Base-by-base conservation (phyloP, 2,329 filamentous ascomycete genomes). In the Ramularia endophylla region DNA sequence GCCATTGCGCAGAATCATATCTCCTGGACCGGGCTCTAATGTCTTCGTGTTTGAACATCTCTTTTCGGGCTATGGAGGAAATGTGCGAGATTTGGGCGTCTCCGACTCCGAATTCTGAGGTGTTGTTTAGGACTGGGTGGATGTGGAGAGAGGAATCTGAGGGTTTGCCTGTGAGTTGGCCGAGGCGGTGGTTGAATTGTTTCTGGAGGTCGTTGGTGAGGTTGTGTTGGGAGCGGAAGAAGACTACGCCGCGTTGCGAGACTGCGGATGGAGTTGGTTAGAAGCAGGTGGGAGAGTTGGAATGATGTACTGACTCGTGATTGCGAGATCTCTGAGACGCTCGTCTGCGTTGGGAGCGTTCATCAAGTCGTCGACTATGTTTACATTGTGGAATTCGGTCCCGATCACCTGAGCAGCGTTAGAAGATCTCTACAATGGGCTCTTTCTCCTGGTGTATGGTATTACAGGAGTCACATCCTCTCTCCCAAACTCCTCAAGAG, bases 211-310 rank as follows among this genome's bases (percentile, higher is more conserved):
- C 76, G 55, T 82, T 73, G 48, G 71, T 74, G 27, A 84, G 62
- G 56, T 74, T 68, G 53, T 78, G 65, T 48, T 86, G 81, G 20
- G 38, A 39, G 15, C 80, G 74, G 64, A 86, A 83, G 66, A 85
- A 84, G 27, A 84, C 80, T 2, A 85, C 81, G 8, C 81, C 81
- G 0, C 81, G 74, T 44, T 78, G 74, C 1, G 81, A 84, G 50
- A 85, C 80, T 83, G n/a, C n/a, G n/a, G n/a, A n/a, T 25, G 22
- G 22, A 25, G 22, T 25, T 25, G 22, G 11, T 25, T 25, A 25
- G 22, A 25, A 25, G 22, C 11, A 11, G 22, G 22, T 11, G 22
- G 6, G 6, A 25, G 22, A 25, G 22, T 6, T 6, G 11, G 22
- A 6, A 25, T 6, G 22, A 11, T 6, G 22, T 17, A 28, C 47